These are phyloP conservation scores for Diutina rugosa DNA, from an alignment of 1,139 yeast genomes.

Conservation along the genomic window DNA sequence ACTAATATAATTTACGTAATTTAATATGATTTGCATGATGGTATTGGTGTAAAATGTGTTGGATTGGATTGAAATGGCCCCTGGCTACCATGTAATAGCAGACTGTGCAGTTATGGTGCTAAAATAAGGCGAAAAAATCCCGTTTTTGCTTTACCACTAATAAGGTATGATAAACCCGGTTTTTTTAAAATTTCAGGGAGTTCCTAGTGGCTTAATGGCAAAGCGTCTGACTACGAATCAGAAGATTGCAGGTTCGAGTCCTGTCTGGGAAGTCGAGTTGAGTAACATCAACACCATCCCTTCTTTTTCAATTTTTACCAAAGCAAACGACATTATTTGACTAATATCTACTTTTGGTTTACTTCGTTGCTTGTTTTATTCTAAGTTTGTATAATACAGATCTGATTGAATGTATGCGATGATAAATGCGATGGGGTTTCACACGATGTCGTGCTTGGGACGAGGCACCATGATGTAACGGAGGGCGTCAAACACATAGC, in stretches of 20 bases:
- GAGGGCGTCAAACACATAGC: background rate
- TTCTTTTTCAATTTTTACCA: background rate
- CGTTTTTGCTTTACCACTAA: too few relatives aligned
- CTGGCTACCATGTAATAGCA: too few relatives aligned
- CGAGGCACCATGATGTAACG: background rate
- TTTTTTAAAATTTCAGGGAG: background rate
- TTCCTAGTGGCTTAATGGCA: conserved; percentile 3
- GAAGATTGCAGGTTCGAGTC: conserved; percentile 3
- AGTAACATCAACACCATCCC: background rate
- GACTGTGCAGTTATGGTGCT: too few relatives aligned
- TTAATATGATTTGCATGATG: background rate
- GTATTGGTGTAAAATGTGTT: background rate
- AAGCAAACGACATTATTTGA: too few relatives aligned
- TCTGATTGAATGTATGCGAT: too few relatives aligned
- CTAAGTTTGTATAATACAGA: too few relatives aligned
- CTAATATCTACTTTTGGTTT: too few relatives aligned
- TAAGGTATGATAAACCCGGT: background rate
- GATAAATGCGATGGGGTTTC: background rate
- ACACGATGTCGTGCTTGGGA: background rate
- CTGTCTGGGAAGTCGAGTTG: conserved; percentile 2
- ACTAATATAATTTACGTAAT: too few relatives aligned
- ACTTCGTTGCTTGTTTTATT: too few relatives aligned
- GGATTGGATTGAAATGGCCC: too few relatives aligned
- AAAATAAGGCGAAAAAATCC: too few relatives aligned
- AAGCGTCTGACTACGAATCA: conserved; percentile 3